Conservation (phyloP, 2,329 filamentous ascomycete genomes). For the Phyllosticta capitalensis region DNA sequence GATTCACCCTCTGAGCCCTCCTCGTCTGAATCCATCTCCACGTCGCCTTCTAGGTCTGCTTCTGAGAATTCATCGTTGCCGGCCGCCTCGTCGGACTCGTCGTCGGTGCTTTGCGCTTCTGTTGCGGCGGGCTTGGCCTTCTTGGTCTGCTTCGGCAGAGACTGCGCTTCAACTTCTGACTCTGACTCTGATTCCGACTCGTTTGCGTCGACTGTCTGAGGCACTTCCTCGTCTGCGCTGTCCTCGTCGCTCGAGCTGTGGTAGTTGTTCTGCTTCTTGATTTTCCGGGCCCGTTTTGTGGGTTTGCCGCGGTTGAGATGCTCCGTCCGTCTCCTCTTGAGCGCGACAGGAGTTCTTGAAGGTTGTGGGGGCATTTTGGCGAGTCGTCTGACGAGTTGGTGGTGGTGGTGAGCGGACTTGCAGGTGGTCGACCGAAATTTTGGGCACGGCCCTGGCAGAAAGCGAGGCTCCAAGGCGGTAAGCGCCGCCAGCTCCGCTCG, state of each 20-base stretch:
- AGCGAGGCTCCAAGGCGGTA: not conserved
- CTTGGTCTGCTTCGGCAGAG: slow-evolving; percentile 6
- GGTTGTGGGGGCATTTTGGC: slow-evolving; percentile 22
- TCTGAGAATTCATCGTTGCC: slow-evolving; percentile 26
- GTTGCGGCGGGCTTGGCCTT: slow-evolving; percentile 15
- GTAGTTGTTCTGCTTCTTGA: slow-evolving; percentile 54
- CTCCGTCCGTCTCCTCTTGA: slow-evolving; percentile 50
- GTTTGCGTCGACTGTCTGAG: not conserved
- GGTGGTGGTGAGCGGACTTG: not conserved
- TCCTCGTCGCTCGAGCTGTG: slow-evolving; percentile 54
- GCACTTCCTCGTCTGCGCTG: not conserved
- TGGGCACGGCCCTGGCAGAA: not conserved
- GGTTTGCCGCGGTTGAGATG: slow-evolving; percentile 48
- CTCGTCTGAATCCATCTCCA: slow-evolving; percentile 27
- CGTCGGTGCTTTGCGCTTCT: slow-evolving; percentile 14
- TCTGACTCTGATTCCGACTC: not conserved
- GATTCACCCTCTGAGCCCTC: slow-evolving; percentile 30
- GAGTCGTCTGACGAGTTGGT: not conserved
- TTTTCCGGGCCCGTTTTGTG: slow-evolving; percentile 45
- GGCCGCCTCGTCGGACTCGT: slow-evolving; percentile 21
- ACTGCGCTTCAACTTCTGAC: not conserved
- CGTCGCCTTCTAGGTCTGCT: slow-evolving; percentile 16
- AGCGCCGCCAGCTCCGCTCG: slow-evolving; percentile 4
- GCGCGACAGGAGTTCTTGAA: slow-evolving; percentile 22
- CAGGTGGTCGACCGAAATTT: not conserved